Base-by-base conservation (phyloP, 2,329 filamentous ascomycete species). In the Penicillium digitatum region DNA sequence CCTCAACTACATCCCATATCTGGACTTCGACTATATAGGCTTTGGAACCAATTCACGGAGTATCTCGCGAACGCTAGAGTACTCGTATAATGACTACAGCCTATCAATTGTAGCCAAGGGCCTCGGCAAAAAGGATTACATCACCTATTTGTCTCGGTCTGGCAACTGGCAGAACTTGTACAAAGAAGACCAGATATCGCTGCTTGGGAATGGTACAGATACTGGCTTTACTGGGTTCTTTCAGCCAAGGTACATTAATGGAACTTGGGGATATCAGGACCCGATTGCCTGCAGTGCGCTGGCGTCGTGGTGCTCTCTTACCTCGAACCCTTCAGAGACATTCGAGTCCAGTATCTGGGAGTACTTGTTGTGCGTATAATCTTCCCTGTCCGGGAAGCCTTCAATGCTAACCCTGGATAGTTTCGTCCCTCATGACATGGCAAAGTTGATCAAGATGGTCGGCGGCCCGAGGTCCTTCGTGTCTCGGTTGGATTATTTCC, bases 11-110 rank as follows among this genome's bases (percentile, higher is more conserved):
- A 85, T 90, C 20, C 87, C 87, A 0, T 81, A 82, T 1, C 79
- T 86, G 53, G 85, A 89, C 58, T 84, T 85, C 53, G 87, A 90
- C 69, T 77, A 78, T 0, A 73, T 80, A 31, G 85, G 85, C 4
- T 83, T 85, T 32, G 87, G 87, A 0, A 84, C 85, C 0, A 81
- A 87, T 72, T 89, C 87, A 0, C 78, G 87, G 11, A 85, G 81
- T 57, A 81, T 90, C 39, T 88, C 84, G 1, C 79, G 87, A 3
- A 89, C 87, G 0, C 78, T 89, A 1, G 87, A 90, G 67, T 90
- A 90, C 66, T 81, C 84, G n/a, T 89, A 89, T 69, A 84, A 90
- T 63, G 87, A 90, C 71, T 89, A 82, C 63, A 80, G 79, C 56
- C 81, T 87, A 47, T 74, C 82, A 0, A 76, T 83, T 43, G 81